Percentiles rank a stretch among this genome's conserved stretches.
phyloP scores from a whole-genome alignment of 2,329 filamentous ascomycete genomes.

The Iodosphaeria phyllophila region DNA sequence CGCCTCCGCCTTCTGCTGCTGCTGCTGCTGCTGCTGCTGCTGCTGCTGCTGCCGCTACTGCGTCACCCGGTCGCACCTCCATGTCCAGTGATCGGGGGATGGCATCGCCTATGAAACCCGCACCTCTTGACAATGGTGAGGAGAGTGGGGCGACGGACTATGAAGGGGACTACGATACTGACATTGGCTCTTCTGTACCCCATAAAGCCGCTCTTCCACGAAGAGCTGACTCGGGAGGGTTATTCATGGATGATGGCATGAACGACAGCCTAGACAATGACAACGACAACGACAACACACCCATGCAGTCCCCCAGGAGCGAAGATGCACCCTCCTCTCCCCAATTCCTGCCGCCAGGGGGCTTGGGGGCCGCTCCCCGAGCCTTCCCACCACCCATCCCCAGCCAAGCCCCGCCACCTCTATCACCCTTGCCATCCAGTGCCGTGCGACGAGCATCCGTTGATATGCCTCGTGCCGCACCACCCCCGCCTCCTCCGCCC shows the following conservation, averaged over 20 bases:
- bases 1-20: constrained; percentile 42
- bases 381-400: constrained; percentile 47
- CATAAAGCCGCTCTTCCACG: constrained; percentile 97
- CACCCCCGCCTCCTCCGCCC: constrained; percentile 40
- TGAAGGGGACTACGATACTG: constrained; percentile 94
- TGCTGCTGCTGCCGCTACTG: too few relatives aligned
- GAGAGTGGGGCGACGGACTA: constrained; percentile 81
- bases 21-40: too few relatives aligned
- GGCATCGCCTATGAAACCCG: constrained; percentile 21
- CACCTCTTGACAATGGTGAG: constrained; percentile 32
- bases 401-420: constrained; percentile 29
- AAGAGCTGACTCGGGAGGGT: too few relatives aligned
- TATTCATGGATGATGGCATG: constrained; percentile 59
- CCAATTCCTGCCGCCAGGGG: constrained; percentile 34
- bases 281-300: constrained; percentile 42
- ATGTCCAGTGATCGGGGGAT: constrained; percentile 35
- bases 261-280: constrained; percentile 68
- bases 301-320: constrained; percentile 33
- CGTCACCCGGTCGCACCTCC: constrained; percentile 36
- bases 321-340: constrained; percentile 28
- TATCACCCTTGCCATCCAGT: too few relatives aligned
- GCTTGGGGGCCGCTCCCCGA: constrained; percentile 38
- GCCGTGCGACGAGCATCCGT: constrained; percentile 47
- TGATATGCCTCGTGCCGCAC: constrained; percentile 52
- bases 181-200: constrained; percentile 83